Evolutionary conservation across 2,329 filamentous ascomycete species (phyloP), one percentile per base, ranked within the genome.

Genomic region (Esteya vermicola): DNA sequence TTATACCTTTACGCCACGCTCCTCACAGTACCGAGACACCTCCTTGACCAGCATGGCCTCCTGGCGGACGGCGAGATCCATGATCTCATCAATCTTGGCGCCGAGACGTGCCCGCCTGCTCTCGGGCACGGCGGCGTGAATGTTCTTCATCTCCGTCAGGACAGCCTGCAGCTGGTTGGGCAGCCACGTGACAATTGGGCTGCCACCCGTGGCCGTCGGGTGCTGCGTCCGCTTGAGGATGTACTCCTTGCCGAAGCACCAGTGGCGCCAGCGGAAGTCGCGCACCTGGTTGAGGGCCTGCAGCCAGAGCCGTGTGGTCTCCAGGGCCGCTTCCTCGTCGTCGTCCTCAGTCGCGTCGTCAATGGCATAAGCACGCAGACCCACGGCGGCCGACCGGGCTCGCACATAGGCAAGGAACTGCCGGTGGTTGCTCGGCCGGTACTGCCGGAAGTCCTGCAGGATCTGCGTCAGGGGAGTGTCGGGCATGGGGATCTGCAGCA

Each of bases 381-480:
- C 67, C 1, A 75, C 54, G 25, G 67, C 56, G 20, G 54, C 49
- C 6, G 70, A 64, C 43, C 60, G 61, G 40, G 61, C 58, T 44
- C 69, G 61, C 19, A 94, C 81, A 53, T 78, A 79, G 45, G 75
- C 71, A 26, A 96, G 69, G 58, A 95, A 95, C 48, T 80, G 75
- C 32, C 86, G 78, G 57, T 96, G 89, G 51, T 93, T 89, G 40
- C 81, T 82, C 4, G 89, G 89, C 0, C 89, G 74, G 59, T 95
- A 95, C 54, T 81, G 70, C 46, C 88, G 75, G 67, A 96, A 96
- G 57, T 95, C 89, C 47, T 76, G 67, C 18, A 95, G 70, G 55
- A 94, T 94, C 41, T 81, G 76, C 0, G 88, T 95, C 34, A 95
- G 74, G 0, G 89, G 89, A 5, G 86, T 95, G 40, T 77, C 65